A percentile compares a stretch with the other conserved stretches of the same genome.
These are phyloP conservation scores for Neurospora sp. DNA, from an alignment of 495 filamentous ascomycete genomes.

Conservation along the genomic window DNA sequence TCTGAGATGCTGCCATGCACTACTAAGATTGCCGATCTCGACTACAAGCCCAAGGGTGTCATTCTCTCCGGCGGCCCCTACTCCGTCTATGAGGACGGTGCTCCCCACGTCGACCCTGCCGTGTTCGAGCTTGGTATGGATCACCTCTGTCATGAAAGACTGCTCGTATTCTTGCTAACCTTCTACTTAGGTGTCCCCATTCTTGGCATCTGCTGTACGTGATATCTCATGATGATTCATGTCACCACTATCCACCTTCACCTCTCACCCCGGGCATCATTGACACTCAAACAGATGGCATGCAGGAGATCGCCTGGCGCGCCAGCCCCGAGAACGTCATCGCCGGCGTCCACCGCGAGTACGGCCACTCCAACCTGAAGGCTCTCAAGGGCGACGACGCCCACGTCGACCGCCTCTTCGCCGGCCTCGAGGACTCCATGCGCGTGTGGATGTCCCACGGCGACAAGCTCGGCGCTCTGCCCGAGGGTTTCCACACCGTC, in stretches of 20 bases:
- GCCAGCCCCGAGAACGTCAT: slow-evolving; percentile 57
- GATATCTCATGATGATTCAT: neutral
- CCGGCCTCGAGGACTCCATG: slow-evolving; percentile 54
- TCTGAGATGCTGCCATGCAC: slow-evolving; percentile 92
- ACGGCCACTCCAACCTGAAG: slow-evolving; percentile 25
- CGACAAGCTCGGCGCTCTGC: slow-evolving; percentile 69
- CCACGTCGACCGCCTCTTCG: slow-evolving; percentile 65
- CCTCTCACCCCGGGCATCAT: neutral
- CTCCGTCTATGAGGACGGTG: slow-evolving; percentile 22
- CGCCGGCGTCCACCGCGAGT: slow-evolving; percentile 51
- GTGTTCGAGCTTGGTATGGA: slow-evolving; percentile 65
- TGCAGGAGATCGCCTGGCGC: slow-evolving; percentile 70
- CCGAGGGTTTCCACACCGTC: slow-evolving; percentile 59
- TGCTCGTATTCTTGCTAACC: neutral
- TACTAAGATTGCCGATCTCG: slow-evolving; percentile 66
- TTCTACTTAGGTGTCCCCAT: slow-evolving; percentile 16
- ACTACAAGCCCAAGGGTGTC: slow-evolving; percentile 74
- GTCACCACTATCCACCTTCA: neutral
- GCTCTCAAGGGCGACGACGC: slow-evolving; percentile 35
- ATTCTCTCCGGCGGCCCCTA: slow-evolving; percentile 55
- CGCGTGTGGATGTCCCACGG: slow-evolving; percentile 76
- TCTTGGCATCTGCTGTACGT: slow-evolving; percentile 59
- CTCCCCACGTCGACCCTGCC: slow-evolving; percentile 54
- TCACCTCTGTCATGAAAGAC: slow-evolving; percentile 28
- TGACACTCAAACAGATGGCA: slow-evolving; percentile 9